phyloP scores from a whole-genome alignment of 495 filamentous ascomycete species.

The Wilcoxina mikolae region DNA sequence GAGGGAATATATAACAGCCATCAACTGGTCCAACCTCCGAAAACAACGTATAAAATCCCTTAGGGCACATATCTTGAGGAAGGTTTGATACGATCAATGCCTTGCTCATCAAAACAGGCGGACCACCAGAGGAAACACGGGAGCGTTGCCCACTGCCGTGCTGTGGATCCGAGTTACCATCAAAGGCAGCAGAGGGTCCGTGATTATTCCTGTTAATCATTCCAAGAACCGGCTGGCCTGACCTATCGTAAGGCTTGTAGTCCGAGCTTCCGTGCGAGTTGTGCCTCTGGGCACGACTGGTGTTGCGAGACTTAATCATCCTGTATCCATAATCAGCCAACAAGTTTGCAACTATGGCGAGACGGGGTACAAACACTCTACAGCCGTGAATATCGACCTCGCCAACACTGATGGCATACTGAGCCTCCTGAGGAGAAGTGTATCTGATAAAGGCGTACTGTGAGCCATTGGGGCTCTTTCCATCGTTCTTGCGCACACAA shows the following conservation, averaged over 20 bases:
- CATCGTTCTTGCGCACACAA: not conserved
- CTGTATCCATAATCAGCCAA: constrained; percentile 6
- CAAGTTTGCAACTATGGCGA: not conserved
- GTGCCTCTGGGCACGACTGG: constrained; percentile 15
- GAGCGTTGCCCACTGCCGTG: not conserved
- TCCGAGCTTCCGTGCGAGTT: constrained; percentile 10
- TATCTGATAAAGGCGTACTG: constrained; percentile 28
- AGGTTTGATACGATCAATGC: constrained; percentile 24
- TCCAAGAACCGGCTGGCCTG: not conserved
- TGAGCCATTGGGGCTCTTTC: not conserved
- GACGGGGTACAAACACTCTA: constrained; percentile 18
- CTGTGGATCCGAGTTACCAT: not conserved
- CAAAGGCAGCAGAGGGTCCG: not conserved
- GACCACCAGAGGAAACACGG: not conserved
- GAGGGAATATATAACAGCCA: constrained; percentile 25
- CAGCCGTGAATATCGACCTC: constrained; percentile 22
- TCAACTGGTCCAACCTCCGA: constrained; percentile 19
- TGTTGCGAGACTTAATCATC: constrained; percentile 25
- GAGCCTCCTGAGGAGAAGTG: constrained; percentile 22
- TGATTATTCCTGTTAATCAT: not conserved
- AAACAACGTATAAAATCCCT: constrained; percentile 24
- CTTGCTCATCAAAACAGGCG: constrained; percentile 25
- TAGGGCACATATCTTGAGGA: constrained; percentile 26
- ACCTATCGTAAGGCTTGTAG: not conserved
- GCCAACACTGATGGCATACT: constrained; percentile 16